phyloP scores from a whole-genome alignment of 2,329 filamentous ascomycete genomes.

The Boeremia exigua region DNA sequence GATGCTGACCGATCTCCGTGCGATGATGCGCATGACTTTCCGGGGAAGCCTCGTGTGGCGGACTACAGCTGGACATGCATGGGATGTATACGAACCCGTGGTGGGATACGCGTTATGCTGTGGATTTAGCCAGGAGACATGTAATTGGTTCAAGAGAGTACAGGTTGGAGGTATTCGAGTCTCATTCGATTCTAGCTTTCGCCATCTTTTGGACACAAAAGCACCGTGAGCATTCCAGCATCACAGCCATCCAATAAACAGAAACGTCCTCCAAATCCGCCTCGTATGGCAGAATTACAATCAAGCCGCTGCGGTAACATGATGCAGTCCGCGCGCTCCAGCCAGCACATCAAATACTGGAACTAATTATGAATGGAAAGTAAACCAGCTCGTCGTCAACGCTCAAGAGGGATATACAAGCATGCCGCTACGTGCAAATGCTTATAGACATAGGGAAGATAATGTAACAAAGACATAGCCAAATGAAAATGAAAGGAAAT shows the following conservation, averaged over 20 bases:
- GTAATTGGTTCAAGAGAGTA: not conserved
- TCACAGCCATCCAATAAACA: slow-evolving; percentile 3
- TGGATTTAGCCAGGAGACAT: not conserved
- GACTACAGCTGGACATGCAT: not conserved
- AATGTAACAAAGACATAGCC: not conserved
- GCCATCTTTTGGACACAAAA: slow-evolving; percentile 10
- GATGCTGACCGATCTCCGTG: not conserved
- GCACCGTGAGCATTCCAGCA: slow-evolving; percentile 11
- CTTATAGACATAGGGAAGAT: slow-evolving; percentile 10
- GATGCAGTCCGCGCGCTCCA: slow-evolving; percentile 6
- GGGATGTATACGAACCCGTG: not conserved
- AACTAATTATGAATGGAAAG: slow-evolving; percentile 12
- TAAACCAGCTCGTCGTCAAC: slow-evolving; percentile 18
- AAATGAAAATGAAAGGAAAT: slow-evolving; percentile 10
- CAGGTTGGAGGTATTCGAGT: slow-evolving; percentile 12
- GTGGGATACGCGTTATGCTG: not conserved
- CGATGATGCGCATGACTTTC: not conserved
- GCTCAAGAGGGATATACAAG: slow-evolving; percentile 10
- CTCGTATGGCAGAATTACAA: slow-evolving; percentile 9
- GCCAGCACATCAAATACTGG: slow-evolving; percentile 14
- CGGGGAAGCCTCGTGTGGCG: not conserved
- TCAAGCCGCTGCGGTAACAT: slow-evolving; percentile 3
- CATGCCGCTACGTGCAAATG: slow-evolving; percentile 7
- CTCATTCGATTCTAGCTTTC: slow-evolving; percentile 16
- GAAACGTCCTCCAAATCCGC: slow-evolving; percentile 17